A percentile compares a stretch with the other conserved stretches of the same genome.
phyloP scores from a whole-genome alignment of 2,329 filamentous ascomycete genomes.

The Alternaria solani region DNA sequence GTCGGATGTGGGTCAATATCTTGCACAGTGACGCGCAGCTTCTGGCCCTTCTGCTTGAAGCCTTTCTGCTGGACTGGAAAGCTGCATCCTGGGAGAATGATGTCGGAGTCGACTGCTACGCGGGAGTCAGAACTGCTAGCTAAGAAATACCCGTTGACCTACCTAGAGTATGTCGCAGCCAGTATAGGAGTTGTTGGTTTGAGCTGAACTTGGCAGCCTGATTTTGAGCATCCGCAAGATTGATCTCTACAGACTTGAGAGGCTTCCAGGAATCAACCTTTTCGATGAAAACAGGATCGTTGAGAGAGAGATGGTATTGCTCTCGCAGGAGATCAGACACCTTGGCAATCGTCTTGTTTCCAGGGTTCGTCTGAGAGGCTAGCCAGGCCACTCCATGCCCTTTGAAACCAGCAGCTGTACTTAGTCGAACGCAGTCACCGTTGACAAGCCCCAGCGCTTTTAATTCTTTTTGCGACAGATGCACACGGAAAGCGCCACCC shows the following conservation, averaged over 20 bases:
- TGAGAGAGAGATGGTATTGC: conserved; percentile 73
- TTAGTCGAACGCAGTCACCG: conserved; percentile 67
- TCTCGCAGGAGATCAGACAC: conserved; percentile 77
- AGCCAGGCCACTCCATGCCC: conserved; percentile 70
- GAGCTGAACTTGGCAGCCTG: conserved; percentile 31
- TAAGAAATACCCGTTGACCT: conserved; percentile 10
- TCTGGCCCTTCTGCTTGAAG: conserved; percentile 58
- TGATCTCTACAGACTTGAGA: conserved; percentile 41
- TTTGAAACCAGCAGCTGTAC: conserved; percentile 52
- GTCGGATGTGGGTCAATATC: conserved; percentile 58
- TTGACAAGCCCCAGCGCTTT: conserved; percentile 62
- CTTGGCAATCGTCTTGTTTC: conserved; percentile 58
- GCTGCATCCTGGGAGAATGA: conserved; percentile 73
- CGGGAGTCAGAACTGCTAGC: conserved; percentile 15
- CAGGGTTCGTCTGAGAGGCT: conserved; percentile 56
- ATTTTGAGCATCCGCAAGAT: conserved; percentile 30
- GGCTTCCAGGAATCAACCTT: conserved; percentile 52
- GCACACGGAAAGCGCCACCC: conserved; percentile 67
- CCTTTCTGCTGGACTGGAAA: conserved; percentile 65
- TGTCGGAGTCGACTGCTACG: conserved; percentile 66
- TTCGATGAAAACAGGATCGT: conserved; percentile 63
- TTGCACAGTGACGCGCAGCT: conserved; percentile 66
- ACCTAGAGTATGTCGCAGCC: conserved; percentile 45
- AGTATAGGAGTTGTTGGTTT: conserved; percentile 40
- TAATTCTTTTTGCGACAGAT: conserved; percentile 65